Base-by-base conservation (phyloP, 768 basidiomycete genomes). In the Hydnomerulius pinastri region DNA sequence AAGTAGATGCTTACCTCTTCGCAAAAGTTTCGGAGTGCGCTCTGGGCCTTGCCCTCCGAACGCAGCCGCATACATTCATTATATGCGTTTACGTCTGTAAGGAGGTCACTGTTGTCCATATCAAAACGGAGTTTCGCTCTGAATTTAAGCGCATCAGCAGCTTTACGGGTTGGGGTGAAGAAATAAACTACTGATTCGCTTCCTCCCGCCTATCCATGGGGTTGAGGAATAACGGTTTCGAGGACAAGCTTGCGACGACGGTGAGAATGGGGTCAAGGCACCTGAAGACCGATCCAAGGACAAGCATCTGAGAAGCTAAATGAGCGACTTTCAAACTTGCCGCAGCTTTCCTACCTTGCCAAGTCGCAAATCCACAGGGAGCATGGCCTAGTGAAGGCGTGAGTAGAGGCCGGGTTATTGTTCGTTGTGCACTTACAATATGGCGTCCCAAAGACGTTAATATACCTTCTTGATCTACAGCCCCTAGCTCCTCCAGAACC, bases 281-380 rank as follows among this genome's bases (percentile, higher is more conserved):
- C 56, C 80, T 80, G 72, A 98, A 94, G 39, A 95, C 79, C 5
- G 85, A 80, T 0, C 82, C 92, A 0, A 97, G 74, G 6, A 97
- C 80, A 20, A 98, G 80, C 89, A 98, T 95, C 89, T 90, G 51
- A n/a, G 35, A 4, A 25, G 15, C 24, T 27, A 32, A 4, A 20
- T 54, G 37, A 61, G 48, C 38, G 20, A 44, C 13, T 18, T 40
- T 32, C 5, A 46, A 32, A 21, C 15, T 27, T n/a, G n/a, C n/a
- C n/a, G n/a, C 9, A 9, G 33, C 38, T 10, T 17, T 48, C 38
- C n/a, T 23, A 88, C 89, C 77, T 97, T 98, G 7, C 83, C 91
- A 23, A 98, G 77, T 33, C 92, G 79, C 9, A 95, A 72, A 68
- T 98, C 95, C 12, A 96, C 73, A 1, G 94, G 94, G n/a, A 97